Evolutionary conservation across 345 rosid species (phyloP), one percentile per base, ranked within the genome.

Genomic region (Eucalyptus curtisii): DNA sequence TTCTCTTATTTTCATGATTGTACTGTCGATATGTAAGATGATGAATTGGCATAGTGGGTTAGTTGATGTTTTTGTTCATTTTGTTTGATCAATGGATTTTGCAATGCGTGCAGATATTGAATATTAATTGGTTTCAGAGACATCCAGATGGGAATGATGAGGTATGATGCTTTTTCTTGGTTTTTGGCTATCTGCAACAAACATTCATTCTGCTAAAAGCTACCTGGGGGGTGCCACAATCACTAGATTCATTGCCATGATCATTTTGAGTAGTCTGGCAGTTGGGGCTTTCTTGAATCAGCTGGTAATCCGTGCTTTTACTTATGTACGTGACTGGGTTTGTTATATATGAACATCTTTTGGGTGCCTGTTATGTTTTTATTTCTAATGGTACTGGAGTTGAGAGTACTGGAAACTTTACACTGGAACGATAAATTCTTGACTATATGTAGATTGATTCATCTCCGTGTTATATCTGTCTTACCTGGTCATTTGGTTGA

Each of bases 111-210:
- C 89, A 79, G 93, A 89, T 98, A 89, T 91, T 95, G 93, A 95
- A 95, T 90, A 92, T 97, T 89, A 96, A 98, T 91, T 93, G 99
- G 96, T 94, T 96, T 79, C 96, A 95, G 92, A 98, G 94, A 96
- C 96, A 96, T 88, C 94, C 95, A 5, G 94, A 94, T 89, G 99
- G 99, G 84, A 95, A 97, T 33, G 99, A 98, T 89, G 99, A 97
- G 98, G 99, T 97, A 85, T 87, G 84, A 20, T 40, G 30, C 1
- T 22, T 76, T 76, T 76, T 76, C 27, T 22, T 61, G 13, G 47
- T 76, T 11, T 68, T 40, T 40, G 42, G 30, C 84, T 22, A 76
- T 76, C 84, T 76, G 84, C 84, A 76, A 40, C 47, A 40, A 40
- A 6, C 47, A 40, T 76, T 76, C 82, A 20, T 20, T 11, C 82